phyloP scores from a whole-genome alignment of 75 land plant species.

The Adiantum capillusveneris region DNA sequence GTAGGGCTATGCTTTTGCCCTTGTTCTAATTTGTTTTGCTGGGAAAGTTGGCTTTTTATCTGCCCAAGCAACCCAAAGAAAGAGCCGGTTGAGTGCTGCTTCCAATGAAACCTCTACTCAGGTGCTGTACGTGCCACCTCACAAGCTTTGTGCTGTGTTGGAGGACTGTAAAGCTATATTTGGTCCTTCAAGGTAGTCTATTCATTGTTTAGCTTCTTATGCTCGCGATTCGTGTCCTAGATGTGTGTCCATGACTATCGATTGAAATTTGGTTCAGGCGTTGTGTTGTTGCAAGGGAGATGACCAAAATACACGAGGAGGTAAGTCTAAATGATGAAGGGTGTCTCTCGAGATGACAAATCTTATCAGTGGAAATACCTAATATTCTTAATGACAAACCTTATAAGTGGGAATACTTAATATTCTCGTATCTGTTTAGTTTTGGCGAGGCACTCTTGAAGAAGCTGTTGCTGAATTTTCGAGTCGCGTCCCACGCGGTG shows the following conservation, averaged over 20 bases:
- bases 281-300: constrained; percentile 94
- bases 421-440: constrained; percentile 46
- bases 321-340: constrained; percentile 22
- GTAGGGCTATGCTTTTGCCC: background rate
- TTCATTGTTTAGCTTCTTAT: too few relatives aligned
- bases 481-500: constrained; percentile 61
- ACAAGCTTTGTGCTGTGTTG: constrained; percentile 64
- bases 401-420: too few relatives aligned
- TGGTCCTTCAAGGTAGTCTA: constrained; percentile 50
- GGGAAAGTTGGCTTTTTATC: constrained; percentile 78
- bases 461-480: constrained; percentile 59
- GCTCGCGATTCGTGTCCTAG: too few relatives aligned
- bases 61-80: constrained; percentile 58
- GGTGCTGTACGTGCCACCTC: constrained; percentile 90
- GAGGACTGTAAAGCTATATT: constrained; percentile 61
- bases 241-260: background rate
- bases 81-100: constrained; percentile 49
- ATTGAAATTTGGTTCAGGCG: constrained; percentile 44
- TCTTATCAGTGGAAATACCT: background rate
- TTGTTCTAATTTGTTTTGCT: constrained; percentile 4
- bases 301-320: constrained; percentile 97
- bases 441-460: constrained; percentile 83
- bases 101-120: constrained; percentile 67
- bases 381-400: too few relatives aligned
- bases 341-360: background rate